Evolutionary conservation across 2,329 filamentous ascomycete genomes (phyloP), one percentile per base, ranked within the genome.

Genomic region (Botryotinia convoluta): DNA sequence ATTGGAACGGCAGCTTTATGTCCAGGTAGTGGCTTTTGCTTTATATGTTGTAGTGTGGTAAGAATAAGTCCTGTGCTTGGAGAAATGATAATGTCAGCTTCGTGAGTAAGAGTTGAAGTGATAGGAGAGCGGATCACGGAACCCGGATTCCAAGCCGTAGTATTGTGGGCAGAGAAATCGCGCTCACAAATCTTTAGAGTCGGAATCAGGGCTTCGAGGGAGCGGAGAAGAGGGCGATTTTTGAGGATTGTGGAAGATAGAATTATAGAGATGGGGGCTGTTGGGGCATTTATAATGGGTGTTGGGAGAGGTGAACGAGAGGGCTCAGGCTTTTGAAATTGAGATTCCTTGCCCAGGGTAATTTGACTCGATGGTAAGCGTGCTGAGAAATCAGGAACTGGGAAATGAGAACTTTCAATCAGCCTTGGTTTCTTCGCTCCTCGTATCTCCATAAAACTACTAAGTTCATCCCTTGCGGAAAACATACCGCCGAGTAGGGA

Each of bases 71-170:
- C 94, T 0, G 87, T 89, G 0, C 84, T 85, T 0, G 93, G 89
- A 0, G 93, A 93, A 8, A 95, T 78, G 1, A 92, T 87, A 4
- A 97, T 82, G 77, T 97, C 94, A 4, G 93, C 91, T 80, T 94
- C 92, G 9, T 84, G 82, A 1, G 82, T 82, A 1, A 87, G 80
- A 0, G 82, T 76, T 0, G 84, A 85, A 6, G 78, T 74, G 4
- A 82, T 73, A n/a, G 81, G 80, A 12, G 82, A 82, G n/a, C 81
- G 79, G 39, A 76, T 74, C 37, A 81, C 77, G 65, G 81, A 79
- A 70, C 75, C 80, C 39, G 71, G 81, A 72, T 80, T 75, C 83
- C 83, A 83, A 16, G 74, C 54, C 48, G 80, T 72, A 9, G 78
- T 80, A 62, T 83, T 82, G 75, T 84, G 81, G 9, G 79, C 79